phyloP scores from a whole-genome alignment of 257 asterid genomes.

The Ligustrum vulgare region DNA sequence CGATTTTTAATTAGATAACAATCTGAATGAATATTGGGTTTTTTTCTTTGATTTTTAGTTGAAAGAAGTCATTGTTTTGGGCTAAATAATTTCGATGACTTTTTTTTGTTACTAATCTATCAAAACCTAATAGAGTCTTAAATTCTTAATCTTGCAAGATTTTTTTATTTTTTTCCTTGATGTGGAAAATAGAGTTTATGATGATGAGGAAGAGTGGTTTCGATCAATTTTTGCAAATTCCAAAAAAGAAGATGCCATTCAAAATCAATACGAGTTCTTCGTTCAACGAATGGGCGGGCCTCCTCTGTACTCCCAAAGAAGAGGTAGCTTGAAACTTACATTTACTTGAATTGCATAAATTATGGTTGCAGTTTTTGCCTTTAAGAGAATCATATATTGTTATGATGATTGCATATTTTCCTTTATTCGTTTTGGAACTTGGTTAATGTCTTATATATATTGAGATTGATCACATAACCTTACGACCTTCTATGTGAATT shows the following conservation, averaged over 20 bases:
- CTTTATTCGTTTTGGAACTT: neutral
- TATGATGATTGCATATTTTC: slow-evolving; percentile 3
- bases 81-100: neutral
- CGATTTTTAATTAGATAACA: neutral
- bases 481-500: neutral
- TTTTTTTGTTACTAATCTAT: too few species aligned
- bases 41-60: neutral
- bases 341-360: neutral
- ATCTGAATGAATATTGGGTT: too few species aligned
- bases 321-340: slow-evolving; percentile 45
- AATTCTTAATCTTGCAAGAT: neutral
- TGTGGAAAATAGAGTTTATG: slow-evolving; percentile 64
- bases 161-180: neutral
- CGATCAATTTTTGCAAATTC: slow-evolving; percentile 78
- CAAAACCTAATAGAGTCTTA: too few species aligned
- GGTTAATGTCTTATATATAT: neutral
- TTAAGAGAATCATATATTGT: neutral
- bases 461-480: neutral
- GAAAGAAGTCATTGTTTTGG: neutral
- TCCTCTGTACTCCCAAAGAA: slow-evolving; percentile 75
- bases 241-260: slow-evolving; percentile 91
- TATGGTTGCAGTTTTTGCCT: neutral
- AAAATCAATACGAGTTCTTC: slow-evolving; percentile 92
- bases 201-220: slow-evolving; percentile 93
- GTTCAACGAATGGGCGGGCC: slow-evolving; percentile 99